Conservation (phyloP, 2,329 filamentous ascomycete genomes). For the Aureobasidium uvarum region DNA sequence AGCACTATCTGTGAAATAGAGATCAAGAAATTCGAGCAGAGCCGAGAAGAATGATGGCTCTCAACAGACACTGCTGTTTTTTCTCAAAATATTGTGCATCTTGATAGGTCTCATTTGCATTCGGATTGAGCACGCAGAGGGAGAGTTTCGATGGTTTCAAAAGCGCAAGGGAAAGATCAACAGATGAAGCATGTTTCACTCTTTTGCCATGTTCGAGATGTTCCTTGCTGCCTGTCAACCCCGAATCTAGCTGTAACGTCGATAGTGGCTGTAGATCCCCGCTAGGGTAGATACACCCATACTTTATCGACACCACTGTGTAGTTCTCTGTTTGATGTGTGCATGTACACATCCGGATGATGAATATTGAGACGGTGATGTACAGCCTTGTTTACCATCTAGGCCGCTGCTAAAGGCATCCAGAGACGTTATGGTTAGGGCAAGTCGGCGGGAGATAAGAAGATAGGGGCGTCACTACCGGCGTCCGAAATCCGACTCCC, state of each 20-base stretch:
- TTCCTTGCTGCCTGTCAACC: conserved; percentile 10
- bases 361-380: too few relatives aligned
- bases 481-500: background rate
- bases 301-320: background rate
- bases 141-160: too few relatives aligned
- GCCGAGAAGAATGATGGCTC: too few relatives aligned
- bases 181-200: background rate
- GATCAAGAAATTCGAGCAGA: too few relatives aligned
- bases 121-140: too few relatives aligned
- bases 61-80: too few relatives aligned
- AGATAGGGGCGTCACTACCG: conserved; percentile 10
- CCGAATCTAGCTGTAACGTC: conserved; percentile 13
- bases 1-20: too few relatives aligned
- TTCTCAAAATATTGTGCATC: too few relatives aligned
- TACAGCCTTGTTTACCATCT: background rate
- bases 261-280: conserved; percentile 11
- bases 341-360: background rate
- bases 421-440: too few relatives aligned
- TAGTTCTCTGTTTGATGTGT: background rate
- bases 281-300: background rate
- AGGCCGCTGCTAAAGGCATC: too few relatives aligned
- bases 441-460: background rate
- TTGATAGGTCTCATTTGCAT: too few relatives aligned
- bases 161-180: too few relatives aligned
- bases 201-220: background rate